Evolutionary conservation across 2,329 filamentous ascomycete species (phyloP), one percentile per base, ranked within the genome.

Genomic region (Trichoderma sp.): DNA sequence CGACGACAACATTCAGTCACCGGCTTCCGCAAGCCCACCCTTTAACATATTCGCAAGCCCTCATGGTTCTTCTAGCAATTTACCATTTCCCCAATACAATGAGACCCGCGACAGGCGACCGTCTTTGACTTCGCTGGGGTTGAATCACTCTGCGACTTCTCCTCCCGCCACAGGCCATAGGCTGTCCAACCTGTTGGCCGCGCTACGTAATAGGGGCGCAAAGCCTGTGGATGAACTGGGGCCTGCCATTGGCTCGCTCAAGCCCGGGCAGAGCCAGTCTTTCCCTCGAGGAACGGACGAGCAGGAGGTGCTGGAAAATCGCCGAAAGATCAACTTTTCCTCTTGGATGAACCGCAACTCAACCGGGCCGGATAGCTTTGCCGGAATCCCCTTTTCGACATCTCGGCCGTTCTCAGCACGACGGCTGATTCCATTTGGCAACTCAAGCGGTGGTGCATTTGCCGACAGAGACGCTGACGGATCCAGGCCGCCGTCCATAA

Each of bases 191-290:
- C 80, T 90, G 4, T 80, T 93, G 34, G 89, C 92, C 66, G 85
- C 83, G 65, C 90, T 87, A 76, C 88, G 90, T 64, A 89, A 89
- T 57, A 86, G 88, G 70, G 86, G 87, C 30, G 84, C 87, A 6
- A 94, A 93, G 80, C 85, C 86, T 0, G 78, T 86, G 14, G 79
- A 81, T 51, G 79, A 80, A 1, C 77, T 76, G 7, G 90, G 91
- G 0, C 91, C 90, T 6, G 84, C 87, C 1, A 81, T 94, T 8
- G 93, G 93, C 1, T 90, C 87, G 24, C 83, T 95, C 15, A 93
- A 93, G 77, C 82, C 88, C 34, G 87, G 88, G 0, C 92, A 95
- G 78, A 94, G 92, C 76, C 92, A 93, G 77, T 95, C 93, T 0
- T 89, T 96, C 75, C 93, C 93, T 6, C 84, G 88, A 21, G 86